Evolutionary conservation across 129 eudicot species (phyloP), one percentile per base, ranked within the genome.

Genomic region (Pittosporum tobira): DNA sequence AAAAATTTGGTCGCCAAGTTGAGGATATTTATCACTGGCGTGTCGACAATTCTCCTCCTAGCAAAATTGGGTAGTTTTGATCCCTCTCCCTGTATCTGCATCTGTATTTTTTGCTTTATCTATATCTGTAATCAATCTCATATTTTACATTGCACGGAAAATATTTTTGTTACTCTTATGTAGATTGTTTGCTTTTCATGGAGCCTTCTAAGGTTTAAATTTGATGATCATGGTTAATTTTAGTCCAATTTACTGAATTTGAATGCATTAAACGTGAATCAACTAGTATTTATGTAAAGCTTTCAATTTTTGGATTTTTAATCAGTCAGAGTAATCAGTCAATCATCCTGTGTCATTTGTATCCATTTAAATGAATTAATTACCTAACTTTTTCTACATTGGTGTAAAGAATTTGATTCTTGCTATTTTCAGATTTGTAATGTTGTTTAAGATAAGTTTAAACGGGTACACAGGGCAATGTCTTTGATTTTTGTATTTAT

Each of bases 141-240:
- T 15, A 31, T 29, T 38, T 24, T 61, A 56, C 26, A 7, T 18
- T 28, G 37, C 37, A 31, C 27, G 44, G 44, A 20, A 21, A 18
- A 43, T 40, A 1, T 13, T 24, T 28, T 19, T 47, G 13, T 10
- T n/a, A 9, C 15, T 40, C 40, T 6, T 34, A 34, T 34, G 57
- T 16, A 3, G 50, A 47, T 48, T 34, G 20, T 56, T 34, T 22
- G 44, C n/a, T n/a, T n/a, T n/a, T n/a, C n/a, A n/a, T n/a, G n/a
- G 38, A 18, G 15, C 43, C n/a, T 47, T 48, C 19, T 36, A 67
- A 64, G 45, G 64, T n/a, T n/a, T n/a, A n/a, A n/a, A n/a, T n/a
- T n/a, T n/a, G n/a, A n/a, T n/a, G n/a, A n/a, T n/a, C n/a, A n/a
- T n/a, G n/a, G n/a, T n/a, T n/a, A n/a, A n/a, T 57, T 68, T 58